Evolutionary conservation across 2,329 filamentous ascomycete species (phyloP), one percentile per base, ranked within the genome.

Genomic region (Fusarium sp.): DNA sequence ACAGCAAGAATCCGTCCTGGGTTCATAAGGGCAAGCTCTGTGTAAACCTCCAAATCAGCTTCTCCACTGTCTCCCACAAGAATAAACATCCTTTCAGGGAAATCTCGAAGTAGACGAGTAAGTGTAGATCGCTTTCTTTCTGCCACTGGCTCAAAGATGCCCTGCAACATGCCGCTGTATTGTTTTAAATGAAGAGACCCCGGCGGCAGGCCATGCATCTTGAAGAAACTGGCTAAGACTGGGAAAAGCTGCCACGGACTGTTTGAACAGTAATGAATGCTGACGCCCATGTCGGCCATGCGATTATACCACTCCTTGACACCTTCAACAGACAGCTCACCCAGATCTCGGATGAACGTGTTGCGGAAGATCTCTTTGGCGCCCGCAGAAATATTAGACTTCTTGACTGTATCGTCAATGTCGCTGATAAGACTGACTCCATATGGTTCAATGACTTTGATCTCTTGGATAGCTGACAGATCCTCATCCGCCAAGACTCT

Each of bases 231-330:
- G 10, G 94, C 92, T 17, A 99, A 85, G 6, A 98, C 90, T 0
- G 96, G 96, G 77, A 94, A 99, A 12, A 99, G 88, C 81, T 99
- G 97, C 97, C 97, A 99, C 1, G 96, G 96, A 57, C 96, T 97
- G 82, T 99, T 99, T n/a, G 96, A 99, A 74, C 98, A 97, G 81
- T 99, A 99, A 80, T 99, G 97, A 59, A 99, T 89, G 77, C 91
- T 90, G 30, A 98, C 96, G 24, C 95, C 95, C 84, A 96, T 90
- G 26, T 91, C 87, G 44, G 93, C 88, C 83, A 99, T 87, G 26
- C 87, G 87, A 41, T 87, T 90, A 80, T 98, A 99, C 96, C 96
- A 98, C 71, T 97, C 94, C 66, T 87, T 90, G 26, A 98, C 95
- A 5, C 96, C 96, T 22, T 95, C 92, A 28, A 99, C 91, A 1